These are phyloP conservation scores for Desmodesmus armatus DNA, from an alignment of 139 green algal species.

Conservation along the genomic window DNA sequence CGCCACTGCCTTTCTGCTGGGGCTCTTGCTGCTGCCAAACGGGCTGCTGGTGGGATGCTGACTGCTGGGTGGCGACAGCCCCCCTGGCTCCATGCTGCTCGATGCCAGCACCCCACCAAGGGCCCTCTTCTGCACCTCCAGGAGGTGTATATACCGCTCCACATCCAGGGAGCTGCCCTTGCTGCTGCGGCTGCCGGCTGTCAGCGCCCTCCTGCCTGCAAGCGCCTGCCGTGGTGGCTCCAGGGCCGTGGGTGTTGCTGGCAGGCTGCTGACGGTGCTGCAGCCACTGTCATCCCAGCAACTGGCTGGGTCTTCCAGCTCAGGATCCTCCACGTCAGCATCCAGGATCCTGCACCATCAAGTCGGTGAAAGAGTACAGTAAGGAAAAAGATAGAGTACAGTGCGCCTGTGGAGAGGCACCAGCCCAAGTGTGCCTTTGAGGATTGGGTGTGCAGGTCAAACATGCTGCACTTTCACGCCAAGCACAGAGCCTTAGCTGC, in stretches of 20 bases:
- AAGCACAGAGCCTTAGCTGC: too few relatives aligned
- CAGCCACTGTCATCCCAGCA: background rate
- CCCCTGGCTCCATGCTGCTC: background rate
- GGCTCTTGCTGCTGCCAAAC: background rate
- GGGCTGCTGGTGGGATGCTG: background rate
- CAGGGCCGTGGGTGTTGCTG: background rate
- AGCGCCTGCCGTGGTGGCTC: background rate
- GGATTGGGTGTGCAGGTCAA: background rate
- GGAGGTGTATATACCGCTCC: constrained; percentile 39
- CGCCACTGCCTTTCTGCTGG: background rate
- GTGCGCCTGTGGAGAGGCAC: background rate
- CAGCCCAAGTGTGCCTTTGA: background rate
- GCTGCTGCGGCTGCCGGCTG: background rate
- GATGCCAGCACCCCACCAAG: constrained; percentile 18
- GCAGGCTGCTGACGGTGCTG: constrained; percentile 2
- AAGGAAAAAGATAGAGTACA: background rate
- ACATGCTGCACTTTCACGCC: too few relatives aligned
- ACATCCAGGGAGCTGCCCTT: constrained; percentile 18
- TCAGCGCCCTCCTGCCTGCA: constrained; percentile 2
- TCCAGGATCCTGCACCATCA: background rate
- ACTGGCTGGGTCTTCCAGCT: background rate
- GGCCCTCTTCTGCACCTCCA: constrained; percentile 38
- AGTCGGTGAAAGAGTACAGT: background rate
- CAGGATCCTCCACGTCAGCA: background rate
- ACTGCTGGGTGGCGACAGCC: background rate